Evolutionary conservation across 225 moss, liverwort and hornwort genomes (phyloP), one percentile per base, ranked within the genome.

Genomic region (Thuidium tamariscinum): DNA sequence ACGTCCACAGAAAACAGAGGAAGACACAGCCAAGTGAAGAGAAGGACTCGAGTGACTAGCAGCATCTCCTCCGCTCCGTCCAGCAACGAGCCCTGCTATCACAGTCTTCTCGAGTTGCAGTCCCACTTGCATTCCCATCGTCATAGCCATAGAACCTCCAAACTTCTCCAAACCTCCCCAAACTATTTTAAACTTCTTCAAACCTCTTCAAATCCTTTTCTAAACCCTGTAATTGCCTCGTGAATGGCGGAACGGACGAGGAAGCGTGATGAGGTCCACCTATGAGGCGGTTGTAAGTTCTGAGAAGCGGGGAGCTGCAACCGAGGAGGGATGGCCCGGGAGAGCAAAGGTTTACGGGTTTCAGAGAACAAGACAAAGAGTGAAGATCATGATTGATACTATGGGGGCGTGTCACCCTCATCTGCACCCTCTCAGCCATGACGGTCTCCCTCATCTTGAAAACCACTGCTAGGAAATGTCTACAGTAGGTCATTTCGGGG

Each of bases 71-170:
- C 69, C 72, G 7, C n/a, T 76, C 8, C 54, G 52, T 37, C 41
- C 63, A 41, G 59, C n/a, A 23, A 52, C 51, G 8, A 77, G 29
- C 55, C 85, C 87, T 46, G 11, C 83, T 29, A n/a, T 32, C 71
- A 15, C 67, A 22, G 56, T 74, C 22, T 59, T 46, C 66, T 57
- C 79, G 18, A 72, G 77, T 37, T 85, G 88, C 42, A 89, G 67
- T 34, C 90, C 82, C 69, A 88, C 90, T 69, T 82, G 89, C 84
- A 90, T 29, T 61, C 89, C 87, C 90, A 87, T 82, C 77, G 90
- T 89, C 90, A 89, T 78, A 1, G 87, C 89, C 90, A 90, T 91
- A 6, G 83, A 44, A 67, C 67, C 82, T 61, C 41, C 29, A 77
- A 87, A 52, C 77, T 14, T 76, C 37, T 26, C 1, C 48, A 30